Percentiles rank a stretch among this genome's conserved stretches.
These are phyloP conservation scores for Pseudogymnoascus sp. DNA, from an alignment of 2,329 filamentous ascomycete genomes.

Conservation along the genomic window DNA sequence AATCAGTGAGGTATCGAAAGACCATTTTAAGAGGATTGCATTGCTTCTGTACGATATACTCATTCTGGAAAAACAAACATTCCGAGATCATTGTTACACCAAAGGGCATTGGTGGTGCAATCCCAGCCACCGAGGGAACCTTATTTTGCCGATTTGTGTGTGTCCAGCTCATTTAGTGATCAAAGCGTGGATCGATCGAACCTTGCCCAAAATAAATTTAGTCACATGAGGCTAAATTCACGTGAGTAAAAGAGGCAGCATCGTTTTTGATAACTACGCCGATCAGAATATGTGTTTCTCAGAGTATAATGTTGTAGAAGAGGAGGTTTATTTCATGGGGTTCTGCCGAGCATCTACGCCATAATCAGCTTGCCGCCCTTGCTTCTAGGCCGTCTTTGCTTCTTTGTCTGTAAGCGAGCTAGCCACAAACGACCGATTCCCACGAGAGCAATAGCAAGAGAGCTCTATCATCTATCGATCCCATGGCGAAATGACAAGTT, in stretches of 20 bases:
- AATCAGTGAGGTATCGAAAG: background rate
- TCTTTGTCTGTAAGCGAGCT: conserved; percentile 1
- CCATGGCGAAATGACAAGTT: conserved; percentile 12
- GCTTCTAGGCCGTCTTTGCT: background rate
- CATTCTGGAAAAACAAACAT: conserved; percentile 1
- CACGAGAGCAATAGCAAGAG: conserved; percentile 11
- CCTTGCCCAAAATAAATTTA: background rate
- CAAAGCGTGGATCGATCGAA: background rate
- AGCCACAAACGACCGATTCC: background rate
- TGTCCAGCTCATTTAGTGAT: background rate
- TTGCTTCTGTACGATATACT: background rate
- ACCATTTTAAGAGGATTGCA: background rate
- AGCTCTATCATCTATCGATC: background rate
- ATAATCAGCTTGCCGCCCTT: background rate
- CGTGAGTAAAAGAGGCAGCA: background rate
- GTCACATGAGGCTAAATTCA: conserved; percentile 3
- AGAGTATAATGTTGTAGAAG: background rate
- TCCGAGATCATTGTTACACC: background rate
- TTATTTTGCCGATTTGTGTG: background rate
- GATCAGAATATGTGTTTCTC: background rate
- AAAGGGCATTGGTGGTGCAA: background rate
- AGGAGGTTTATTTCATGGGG: background rate
- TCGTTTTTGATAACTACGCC: background rate
- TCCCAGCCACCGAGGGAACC: background rate
- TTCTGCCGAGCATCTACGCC: background rate